Percentiles rank a stretch among this genome's conserved stretches.
phyloP scores from a whole-genome alignment of 228 moss, liverwort and hornwort genomes.

The Sphagnum fallax region DNA sequence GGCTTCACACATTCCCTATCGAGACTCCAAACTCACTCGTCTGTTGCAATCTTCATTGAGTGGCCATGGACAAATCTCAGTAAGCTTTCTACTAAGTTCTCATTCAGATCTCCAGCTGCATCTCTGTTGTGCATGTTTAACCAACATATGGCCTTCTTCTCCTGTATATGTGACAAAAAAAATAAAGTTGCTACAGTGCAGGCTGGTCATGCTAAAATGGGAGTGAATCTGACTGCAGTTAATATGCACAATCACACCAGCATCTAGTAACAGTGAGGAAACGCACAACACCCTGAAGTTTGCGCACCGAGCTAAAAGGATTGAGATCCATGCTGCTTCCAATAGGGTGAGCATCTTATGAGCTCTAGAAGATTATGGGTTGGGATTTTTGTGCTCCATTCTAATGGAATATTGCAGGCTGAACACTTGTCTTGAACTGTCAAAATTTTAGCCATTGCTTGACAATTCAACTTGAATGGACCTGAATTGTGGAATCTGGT shows the following conservation, averaged over 20 bases:
- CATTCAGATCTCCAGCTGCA: too few species aligned
- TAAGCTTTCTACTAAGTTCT: constrained; percentile 5
- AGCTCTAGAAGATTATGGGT: neutral
- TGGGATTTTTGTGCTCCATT: neutral
- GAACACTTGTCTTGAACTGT: too few species aligned
- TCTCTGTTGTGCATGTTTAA: too few species aligned
- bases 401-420: too few species aligned
- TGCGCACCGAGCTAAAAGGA: constrained; percentile 90
- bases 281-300: constrained; percentile 97
- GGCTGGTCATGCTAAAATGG: too few species aligned
- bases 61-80: constrained; percentile 95
- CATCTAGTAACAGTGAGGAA: constrained; percentile 97
- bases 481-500: too few species aligned
- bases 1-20: constrained; percentile 89
- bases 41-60: constrained; percentile 91
- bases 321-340: constrained; percentile 89
- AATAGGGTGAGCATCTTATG: constrained; percentile 51
- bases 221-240: constrained; percentile 31
- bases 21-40: constrained; percentile 93
- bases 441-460: too few species aligned
- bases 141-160: too few species aligned
- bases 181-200: too few species aligned
- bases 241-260: constrained; percentile 96
- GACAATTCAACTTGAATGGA: too few species aligned
- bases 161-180: too few species aligned